Percentiles rank a stretch among this genome's conserved stretches.
Evolutionary conservation across 1,284 basidiomycete genomes (phyloP).

Genomic region (Malassezia obtusa): DNA sequence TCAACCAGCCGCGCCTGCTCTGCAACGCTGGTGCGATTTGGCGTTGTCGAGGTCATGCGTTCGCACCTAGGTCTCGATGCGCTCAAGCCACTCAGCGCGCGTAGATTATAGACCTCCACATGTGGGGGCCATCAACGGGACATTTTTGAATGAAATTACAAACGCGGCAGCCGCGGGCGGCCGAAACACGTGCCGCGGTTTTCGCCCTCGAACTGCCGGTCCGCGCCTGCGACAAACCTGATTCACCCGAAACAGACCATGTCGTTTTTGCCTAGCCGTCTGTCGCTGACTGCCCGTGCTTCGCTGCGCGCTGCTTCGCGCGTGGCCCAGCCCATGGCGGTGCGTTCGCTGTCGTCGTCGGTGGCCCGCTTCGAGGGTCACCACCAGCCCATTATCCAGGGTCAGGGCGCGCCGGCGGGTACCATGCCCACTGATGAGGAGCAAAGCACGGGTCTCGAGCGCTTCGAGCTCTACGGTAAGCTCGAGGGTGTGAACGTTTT

Average conservation of each 20-base stretch:
- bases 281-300: slow-evolving; percentile 6
- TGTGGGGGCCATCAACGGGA: background rate
- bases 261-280: slow-evolving; percentile 14
- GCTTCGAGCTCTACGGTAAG: slow-evolving; percentile 80
- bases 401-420: slow-evolving; percentile 65
- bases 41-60: no score
- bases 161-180: background rate
- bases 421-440: slow-evolving; percentile 71
- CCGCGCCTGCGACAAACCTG: background rate
- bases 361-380: slow-evolving; percentile 25
- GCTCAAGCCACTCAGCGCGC: slow-evolving; percentile 2
- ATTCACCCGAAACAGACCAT: slow-evolving; percentile 14
- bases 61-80: background rate
- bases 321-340: slow-evolving; percentile 14
- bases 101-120: background rate
- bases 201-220: background rate
- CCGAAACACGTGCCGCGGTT: slow-evolving; percentile 1
- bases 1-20: background rate
- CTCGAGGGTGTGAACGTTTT: slow-evolving; percentile 82
- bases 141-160: background rate
- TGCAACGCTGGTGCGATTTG: background rate
- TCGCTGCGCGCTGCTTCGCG: slow-evolving; percentile 1
- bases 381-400: slow-evolving; percentile 60
- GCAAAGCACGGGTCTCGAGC: slow-evolving; percentile 92
- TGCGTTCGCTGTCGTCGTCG: slow-evolving; percentile 29